Base-by-base conservation (phyloP, 2,329 filamentous ascomycete species). In the Monosporascus sp. region DNA sequence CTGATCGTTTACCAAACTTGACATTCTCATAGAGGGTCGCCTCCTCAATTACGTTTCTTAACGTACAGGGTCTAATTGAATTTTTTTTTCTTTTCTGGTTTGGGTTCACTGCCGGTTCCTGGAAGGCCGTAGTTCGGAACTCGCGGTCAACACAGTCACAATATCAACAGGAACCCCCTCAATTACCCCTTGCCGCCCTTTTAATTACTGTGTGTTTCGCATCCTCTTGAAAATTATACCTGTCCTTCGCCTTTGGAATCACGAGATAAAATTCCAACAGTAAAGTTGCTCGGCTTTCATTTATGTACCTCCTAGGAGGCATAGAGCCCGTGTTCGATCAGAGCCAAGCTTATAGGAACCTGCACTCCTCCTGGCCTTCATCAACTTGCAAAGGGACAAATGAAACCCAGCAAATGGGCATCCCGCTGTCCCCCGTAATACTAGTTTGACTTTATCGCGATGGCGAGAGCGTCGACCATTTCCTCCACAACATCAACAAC, bases 401-500 rank as follows among this genome's bases (percentile, higher is more conserved):
- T 53, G 52, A 48, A 40, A 35, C 17, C 19, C 48, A 58, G 45
- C 58, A 52, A 57, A 61, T 58, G 57, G 31, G 43, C n/a, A 46
- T 40, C 20, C n/a, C n/a, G 5, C 19, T 37, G 40, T n/a, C 40
- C 19, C 47, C 35, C 31, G 27, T 38, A 11, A 11, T 17, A 37
- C 14, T 35, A 35, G 31, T 35, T 35, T 35, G 31, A 40, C 17
- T 37, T 26, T 45, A 55, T 52, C 27, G 47, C 6, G 37, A 22
- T 9, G 20, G 37, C 14, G 20, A 40, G 5, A 43, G 27, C 65
- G 54, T 55, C 62, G 41, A 51, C 58, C 43, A 52, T 57, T 41
- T 48, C 56, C 51, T 27, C 55, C 37, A 52, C 61, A 52, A 50
- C 61, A 50, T 37, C 55, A 37, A 52, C 60, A 52, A 52, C 61